Conservation (phyloP, 768 basidiomycete species). For the Mycena kentingensis region DNA sequence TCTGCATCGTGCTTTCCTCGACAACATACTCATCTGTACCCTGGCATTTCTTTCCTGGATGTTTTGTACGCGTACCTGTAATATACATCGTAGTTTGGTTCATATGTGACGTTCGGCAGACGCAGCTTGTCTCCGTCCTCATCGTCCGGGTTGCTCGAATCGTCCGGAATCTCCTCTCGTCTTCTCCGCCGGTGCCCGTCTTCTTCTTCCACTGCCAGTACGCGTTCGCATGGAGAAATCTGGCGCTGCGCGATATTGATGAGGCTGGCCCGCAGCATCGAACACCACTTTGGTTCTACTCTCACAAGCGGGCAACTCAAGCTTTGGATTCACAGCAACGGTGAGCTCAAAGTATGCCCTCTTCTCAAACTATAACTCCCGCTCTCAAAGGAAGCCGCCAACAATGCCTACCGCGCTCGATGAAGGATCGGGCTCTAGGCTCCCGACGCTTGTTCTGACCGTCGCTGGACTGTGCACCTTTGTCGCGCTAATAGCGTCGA, state of each 20-base stretch:
- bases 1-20: no score
- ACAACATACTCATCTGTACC: no score
- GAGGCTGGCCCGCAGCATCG: background rate
- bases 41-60: no score
- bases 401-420: background rate
- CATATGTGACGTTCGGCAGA: no score
- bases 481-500: constrained; percentile 72
- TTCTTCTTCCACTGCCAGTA: no score
- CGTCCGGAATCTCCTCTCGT: no score
- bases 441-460: constrained; percentile 57
- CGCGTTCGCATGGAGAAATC: no score
- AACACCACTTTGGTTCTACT: background rate
- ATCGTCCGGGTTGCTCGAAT: constrained; percentile 1
- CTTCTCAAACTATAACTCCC: background rate
- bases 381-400: background rate
- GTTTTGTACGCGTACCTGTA: no score
- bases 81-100: no score
- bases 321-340: no score
- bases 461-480: constrained; percentile 65
- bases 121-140: constrained; percentile 4
- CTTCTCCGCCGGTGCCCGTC: no score
- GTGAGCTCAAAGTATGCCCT: background rate
- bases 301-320: no score
- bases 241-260: background rate
- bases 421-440: constrained; percentile 59